Conservation (phyloP, 2,329 filamentous ascomycete genomes). For the Beauveria rudraprayagi region DNA sequence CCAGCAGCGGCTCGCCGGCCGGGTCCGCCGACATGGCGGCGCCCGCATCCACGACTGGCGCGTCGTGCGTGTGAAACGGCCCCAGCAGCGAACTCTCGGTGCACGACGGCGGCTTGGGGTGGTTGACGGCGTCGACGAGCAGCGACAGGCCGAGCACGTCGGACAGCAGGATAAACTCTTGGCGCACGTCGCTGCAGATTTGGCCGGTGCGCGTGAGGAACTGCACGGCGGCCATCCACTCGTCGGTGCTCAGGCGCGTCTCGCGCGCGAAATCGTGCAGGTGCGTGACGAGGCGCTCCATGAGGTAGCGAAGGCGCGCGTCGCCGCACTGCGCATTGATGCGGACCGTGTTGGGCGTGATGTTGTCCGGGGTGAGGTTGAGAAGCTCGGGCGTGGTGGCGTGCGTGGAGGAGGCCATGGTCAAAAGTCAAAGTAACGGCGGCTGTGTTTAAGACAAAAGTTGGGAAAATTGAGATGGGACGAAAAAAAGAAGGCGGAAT, state of each 20-base stretch:
- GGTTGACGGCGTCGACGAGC: constrained; percentile 68
- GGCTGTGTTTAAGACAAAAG: too few species aligned
- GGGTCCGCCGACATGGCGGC: constrained; percentile 54
- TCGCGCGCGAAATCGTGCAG: constrained; percentile 71
- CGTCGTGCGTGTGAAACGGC: constrained; percentile 72
- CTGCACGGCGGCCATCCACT: constrained; percentile 64
- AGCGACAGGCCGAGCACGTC: constrained; percentile 68
- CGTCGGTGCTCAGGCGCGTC: constrained; percentile 60
- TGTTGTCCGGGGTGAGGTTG: constrained; percentile 65
- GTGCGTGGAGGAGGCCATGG: background rate
- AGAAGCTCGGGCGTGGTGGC: constrained; percentile 1
- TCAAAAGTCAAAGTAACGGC: too few species aligned
- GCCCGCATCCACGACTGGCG: constrained; percentile 44
- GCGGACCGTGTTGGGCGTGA: constrained; percentile 60
- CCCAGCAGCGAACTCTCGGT: constrained; percentile 75
- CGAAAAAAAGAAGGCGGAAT: background rate
- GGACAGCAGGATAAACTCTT: constrained; percentile 70
- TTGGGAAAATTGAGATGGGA: background rate
- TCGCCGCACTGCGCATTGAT: constrained; percentile 62
- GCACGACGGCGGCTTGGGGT: constrained; percentile 58
- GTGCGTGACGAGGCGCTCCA: constrained; percentile 63
- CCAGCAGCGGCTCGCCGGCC: constrained; percentile 57
- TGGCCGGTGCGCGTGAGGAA: constrained; percentile 63
- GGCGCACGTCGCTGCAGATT: constrained; percentile 59
- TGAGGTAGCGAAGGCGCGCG: constrained; percentile 55